phyloP scores from a whole-genome alignment of 345 rosid genomes.

The Reutealis trisperma region DNA sequence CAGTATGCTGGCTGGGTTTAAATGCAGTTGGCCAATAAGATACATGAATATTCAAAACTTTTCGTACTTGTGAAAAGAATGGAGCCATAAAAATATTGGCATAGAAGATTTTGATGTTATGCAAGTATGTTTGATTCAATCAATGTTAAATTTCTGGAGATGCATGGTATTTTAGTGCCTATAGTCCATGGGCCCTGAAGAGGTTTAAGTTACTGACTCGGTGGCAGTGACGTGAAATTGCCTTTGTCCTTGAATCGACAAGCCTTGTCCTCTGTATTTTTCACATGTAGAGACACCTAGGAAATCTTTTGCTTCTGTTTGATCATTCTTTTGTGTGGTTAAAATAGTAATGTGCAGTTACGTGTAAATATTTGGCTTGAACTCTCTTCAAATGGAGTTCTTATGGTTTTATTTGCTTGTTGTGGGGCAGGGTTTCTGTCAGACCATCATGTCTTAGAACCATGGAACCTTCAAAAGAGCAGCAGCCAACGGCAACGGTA shows the following conservation, averaged over 20 bases:
- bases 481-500: conserved; percentile 26
- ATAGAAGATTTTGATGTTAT: neutral
- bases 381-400: neutral
- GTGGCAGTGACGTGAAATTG: neutral
- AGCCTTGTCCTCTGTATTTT: neutral
- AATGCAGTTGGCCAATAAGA: neutral
- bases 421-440: conserved; percentile 53
- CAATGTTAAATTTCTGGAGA: neutral
- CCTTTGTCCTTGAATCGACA: too few relatives aligned
- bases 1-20: neutral
- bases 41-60: neutral
- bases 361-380: neutral
- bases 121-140: neutral
- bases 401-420: conserved; percentile 10
- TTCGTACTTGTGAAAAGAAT: neutral
- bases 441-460: conserved; percentile 51
- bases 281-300: neutral
- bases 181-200: neutral
- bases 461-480: conserved; percentile 40
- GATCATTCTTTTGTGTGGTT: neutral
- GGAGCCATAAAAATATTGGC: neutral
- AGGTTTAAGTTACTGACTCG: neutral
- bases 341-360: neutral
- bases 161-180: neutral
- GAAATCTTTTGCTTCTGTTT: conserved; percentile 1